Base-by-base conservation (phyloP, 768 basidiomycete genomes). In the Clathrus columnatus region DNA sequence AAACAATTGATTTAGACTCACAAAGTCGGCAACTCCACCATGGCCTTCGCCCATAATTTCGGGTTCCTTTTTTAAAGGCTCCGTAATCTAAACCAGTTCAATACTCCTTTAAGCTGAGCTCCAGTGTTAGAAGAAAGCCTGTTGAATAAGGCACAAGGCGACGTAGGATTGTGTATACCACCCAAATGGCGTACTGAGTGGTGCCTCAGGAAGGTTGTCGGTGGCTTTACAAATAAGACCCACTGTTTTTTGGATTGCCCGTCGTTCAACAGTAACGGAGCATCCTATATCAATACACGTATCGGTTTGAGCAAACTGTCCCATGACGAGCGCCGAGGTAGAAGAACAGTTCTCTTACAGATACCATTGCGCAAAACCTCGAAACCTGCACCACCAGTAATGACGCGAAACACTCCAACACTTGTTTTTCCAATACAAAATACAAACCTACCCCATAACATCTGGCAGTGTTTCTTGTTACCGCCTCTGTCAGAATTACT, bases 71-170 rank as follows among this genome's bases (percentile, higher is more conserved):
- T 65, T 47, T 29, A 64, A 21, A 70, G 56, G 36, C 70, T 70
- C 59, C 73, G 73, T 26, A 71, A 65, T 41, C 75, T 77, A 80
- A 99, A 98, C 96, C 96, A 99, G 61, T 93, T 85, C 95, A 98
- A 98, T 51, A 99, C 96, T 65, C 87, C 91, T 68, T 84, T 83
- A n/a, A 4, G 95, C 93, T 68, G 93, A 88, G 84, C 87, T 1
- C 78, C 77, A 70, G 85, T 74, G 7, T 53, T 44, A 23, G 41
- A 14, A 21, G 41, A 23, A 5, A 6, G 24, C 17, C 7, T 41
- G 23, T 53, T 44, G 27, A 26, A 43, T 20, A 53, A 53, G 24
- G 32, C 41, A 30, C 50, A 30, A 23, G 42, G 29, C 23, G 18
- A 4, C 8, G 50, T 20, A 43, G 51, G 51, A 18, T 27, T 50